Evolutionary conservation across 2,329 filamentous ascomycete genomes (phyloP), one percentile per base, ranked within the genome.

Genomic region (Arthroderma sp.): DNA sequence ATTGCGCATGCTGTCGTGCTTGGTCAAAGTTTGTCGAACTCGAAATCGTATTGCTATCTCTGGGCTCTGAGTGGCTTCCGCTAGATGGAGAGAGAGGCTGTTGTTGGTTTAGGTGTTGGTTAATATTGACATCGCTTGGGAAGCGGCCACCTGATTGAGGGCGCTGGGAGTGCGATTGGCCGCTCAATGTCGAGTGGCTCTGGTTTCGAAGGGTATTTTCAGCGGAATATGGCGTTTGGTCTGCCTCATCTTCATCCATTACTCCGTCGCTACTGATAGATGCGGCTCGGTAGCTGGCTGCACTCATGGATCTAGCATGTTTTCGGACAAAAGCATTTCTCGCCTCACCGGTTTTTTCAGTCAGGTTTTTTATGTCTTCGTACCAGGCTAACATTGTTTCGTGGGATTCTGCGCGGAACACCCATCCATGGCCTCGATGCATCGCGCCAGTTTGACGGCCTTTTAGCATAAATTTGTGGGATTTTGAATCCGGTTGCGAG

Each of bases 351-450:
- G 82, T 83, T 64, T 84, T 88, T 61, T 94, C 87, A 4, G 85
- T 95, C 50, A 98, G 70, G 36, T 76, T 79, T 62, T 89, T 87
- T 61, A 98, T 89, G 57, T 94, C 89, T 44, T 91, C 83, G 61
- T 87, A 96, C 80, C 91, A 98, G 38, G 87, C 86, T 70, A 94
- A 80, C 89, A 96, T 95, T 9, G 88, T 95, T 54, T 96, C 89
- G 62, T 94, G 72, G 2, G 75, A 74, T 57, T 81, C 78, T 22
- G 78, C 78, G 44, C 78, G 71, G 66, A 81, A 81, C 6, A 81
- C 76, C 78, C 78, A 81, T 34, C 75, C 75, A 57, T 81, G 78
- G 31, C 77, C 77, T 50, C 88, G 84, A 63, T 96, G 91, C 79
- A 96, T 85, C 3, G 83, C 72, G 43, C 91, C 89, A 4, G 87